These are phyloP conservation scores for Plasmodium sp. DNA, from an alignment of 169 alveolate genomes.

Conservation along the genomic window DNA sequence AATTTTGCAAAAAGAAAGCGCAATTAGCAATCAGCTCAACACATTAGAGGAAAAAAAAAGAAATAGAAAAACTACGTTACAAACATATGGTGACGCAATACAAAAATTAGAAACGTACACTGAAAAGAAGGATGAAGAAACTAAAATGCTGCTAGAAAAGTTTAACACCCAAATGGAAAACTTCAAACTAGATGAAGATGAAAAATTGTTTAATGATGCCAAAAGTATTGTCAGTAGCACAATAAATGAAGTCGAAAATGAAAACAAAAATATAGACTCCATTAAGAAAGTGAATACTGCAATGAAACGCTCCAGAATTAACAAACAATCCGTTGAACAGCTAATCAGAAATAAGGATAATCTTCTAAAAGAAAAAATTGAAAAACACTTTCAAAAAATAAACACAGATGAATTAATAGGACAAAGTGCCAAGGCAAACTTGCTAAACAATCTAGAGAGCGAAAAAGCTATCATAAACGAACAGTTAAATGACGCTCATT, in stretches of 20 bases:
- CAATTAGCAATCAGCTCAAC: not conserved
- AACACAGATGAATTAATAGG: not conserved
- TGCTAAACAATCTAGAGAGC: not conserved
- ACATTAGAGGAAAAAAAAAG: not conserved
- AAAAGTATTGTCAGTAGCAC: not conserved
- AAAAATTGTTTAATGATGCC: not conserved
- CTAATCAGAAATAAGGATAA: not conserved
- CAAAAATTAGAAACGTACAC: not conserved
- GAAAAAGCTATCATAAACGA: not conserved
- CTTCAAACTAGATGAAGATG: not conserved
- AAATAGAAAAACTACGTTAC: not conserved
- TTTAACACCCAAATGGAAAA: not conserved
- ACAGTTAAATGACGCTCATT: not conserved
- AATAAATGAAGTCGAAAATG: not conserved
- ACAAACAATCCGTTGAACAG: not conserved
- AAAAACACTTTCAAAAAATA: not conserved
- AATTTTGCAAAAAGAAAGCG: not conserved
- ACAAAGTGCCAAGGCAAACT: not conserved
- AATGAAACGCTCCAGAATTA: not conserved
- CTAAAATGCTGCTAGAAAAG: not conserved
- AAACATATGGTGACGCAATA: not conserved
- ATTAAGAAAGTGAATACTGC: not conserved
- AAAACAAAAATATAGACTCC: not conserved
- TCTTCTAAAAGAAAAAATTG: not conserved
- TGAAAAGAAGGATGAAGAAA: not conserved